These are phyloP conservation scores for Rhizopogon salebrosus DNA, from an alignment of 768 basidiomycete species.

Conservation along the genomic window DNA sequence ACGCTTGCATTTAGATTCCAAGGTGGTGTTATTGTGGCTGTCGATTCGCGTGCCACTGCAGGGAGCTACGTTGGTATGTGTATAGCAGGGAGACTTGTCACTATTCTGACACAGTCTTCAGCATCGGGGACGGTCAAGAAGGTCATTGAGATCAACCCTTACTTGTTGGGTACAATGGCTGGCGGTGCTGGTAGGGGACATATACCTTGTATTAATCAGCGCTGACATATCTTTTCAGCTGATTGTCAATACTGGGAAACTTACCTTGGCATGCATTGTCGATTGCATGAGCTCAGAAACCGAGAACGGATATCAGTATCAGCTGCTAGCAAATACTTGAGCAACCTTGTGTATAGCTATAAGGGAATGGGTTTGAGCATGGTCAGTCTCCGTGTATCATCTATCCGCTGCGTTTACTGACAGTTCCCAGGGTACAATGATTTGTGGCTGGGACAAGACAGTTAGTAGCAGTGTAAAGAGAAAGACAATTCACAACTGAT, in stretches of 20 bases:
- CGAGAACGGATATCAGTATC: slow-evolving; percentile 97
- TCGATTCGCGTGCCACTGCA: slow-evolving; percentile 97
- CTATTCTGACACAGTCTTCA: slow-evolving; percentile 24
- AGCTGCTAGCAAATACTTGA: slow-evolving; percentile 96
- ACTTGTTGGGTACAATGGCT: slow-evolving; percentile 98
- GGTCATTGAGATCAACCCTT: slow-evolving; percentile 99
- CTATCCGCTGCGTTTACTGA: slow-evolving; percentile 1
- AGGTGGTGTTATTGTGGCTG: slow-evolving; percentile 97
- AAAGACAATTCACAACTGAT: slow-evolving; percentile 2
- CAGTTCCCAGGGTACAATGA: slow-evolving; percentile 85
- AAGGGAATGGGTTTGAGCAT: slow-evolving; percentile 99
- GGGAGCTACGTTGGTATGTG: slow-evolving; percentile 91
- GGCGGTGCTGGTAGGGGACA: slow-evolving; percentile 83
- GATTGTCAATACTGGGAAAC: slow-evolving; percentile 99
- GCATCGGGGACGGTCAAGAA: slow-evolving; percentile 98
- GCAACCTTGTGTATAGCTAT: slow-evolving; percentile 95
- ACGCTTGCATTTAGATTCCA: slow-evolving; percentile 95
- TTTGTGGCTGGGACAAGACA: slow-evolving; percentile 99
- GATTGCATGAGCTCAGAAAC: slow-evolving; percentile 94
- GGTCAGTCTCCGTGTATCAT: slow-evolving; percentile 41
- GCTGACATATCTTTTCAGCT: slow-evolving; percentile 39
- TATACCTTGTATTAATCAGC: slow-evolving; percentile 1
- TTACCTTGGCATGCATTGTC: slow-evolving; percentile 96
- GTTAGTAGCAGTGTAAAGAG: slow-evolving; percentile 35
- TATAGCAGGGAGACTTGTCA: not conserved